Evolutionary conservation across 192 early-diverging fungal genomes (phyloP), one percentile per base, ranked within the genome.

Genomic region (Backusella westeae): DNA sequence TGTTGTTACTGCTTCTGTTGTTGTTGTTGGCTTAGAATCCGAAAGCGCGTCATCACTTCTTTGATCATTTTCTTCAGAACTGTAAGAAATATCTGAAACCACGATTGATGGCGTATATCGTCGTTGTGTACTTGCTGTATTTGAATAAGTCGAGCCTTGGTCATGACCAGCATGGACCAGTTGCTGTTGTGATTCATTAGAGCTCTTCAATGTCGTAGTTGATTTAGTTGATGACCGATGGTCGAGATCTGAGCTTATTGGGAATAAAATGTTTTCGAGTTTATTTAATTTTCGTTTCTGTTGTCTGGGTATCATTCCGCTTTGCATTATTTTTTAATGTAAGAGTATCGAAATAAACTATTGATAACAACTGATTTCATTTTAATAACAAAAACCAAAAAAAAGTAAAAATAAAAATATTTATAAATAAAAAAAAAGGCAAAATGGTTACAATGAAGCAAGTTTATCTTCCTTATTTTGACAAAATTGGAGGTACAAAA

Each of bases 31-130:
- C 56, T 63, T 63, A 63, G 56, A 63, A 26, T 63, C 21, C 4
- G 26, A 63, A 12, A 63, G 56, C 56, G 56, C 56, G 56, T 63
- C 56, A 63, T 63, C 56, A 63, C 56, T 63, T 63, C 56, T 63
- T 63, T 63, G 56, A 63, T 63, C 56, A 63, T 63, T 63, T 63
- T 63, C 56, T 12, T 63, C 56, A 10, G 56, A 63, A 63, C 56
- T 63, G 56, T 63, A 63, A 63, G 56, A 63, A 63, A 63, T 63
- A 63, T 63, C 56, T 63, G 56, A 63, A 63, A 63, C 56, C 23
- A 63, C 21, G 21, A 63, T 12, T 63, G 56, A 63, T 29, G 56
- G 56, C 21, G 56, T 63, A 63, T 63, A 63, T 29, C 56, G 56
- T 10, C 21, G 26, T 10, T 63, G 46, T 19, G 17, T 21, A n/a